phyloP scores from a whole-genome alignment of 176 grass and related monocot genomes.

The Pharus latifolius region DNA sequence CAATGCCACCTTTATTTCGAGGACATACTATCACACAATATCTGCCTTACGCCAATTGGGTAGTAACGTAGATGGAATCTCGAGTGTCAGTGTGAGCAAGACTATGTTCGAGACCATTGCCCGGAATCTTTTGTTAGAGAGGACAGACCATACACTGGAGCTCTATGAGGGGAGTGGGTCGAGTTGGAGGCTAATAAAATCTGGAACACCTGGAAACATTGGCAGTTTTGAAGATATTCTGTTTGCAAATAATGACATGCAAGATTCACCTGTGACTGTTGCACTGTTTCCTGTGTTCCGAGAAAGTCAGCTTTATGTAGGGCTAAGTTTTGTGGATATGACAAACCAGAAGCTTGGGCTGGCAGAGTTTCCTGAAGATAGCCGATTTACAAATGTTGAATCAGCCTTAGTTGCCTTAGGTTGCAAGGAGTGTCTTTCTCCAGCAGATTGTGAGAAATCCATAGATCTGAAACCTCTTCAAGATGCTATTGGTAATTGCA shows the following conservation, averaged over 20 bases:
- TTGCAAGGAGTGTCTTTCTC: slow-evolving; percentile 91
- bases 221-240: slow-evolving; percentile 95
- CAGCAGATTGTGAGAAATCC: slow-evolving; percentile 65
- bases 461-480: slow-evolving; percentile 63
- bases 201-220: slow-evolving; percentile 89
- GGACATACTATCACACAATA: slow-evolving; percentile 85
- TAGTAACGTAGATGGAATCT: slow-evolving; percentile 52
- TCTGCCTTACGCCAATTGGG: slow-evolving; percentile 78
- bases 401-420: slow-evolving; percentile 79
- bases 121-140: slow-evolving; percentile 82
- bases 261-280: slow-evolving; percentile 81
- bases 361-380: slow-evolving; percentile 88
- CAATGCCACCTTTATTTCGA: slow-evolving; percentile 88
- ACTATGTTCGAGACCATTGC: slow-evolving; percentile 93
- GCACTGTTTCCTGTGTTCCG: slow-evolving; percentile 58
- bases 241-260: slow-evolving; percentile 98
- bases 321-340: slow-evolving; percentile 86
- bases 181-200: slow-evolving; percentile 82
- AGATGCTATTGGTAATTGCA: slow-evolving; percentile 62
- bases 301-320: slow-evolving; percentile 66
- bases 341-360: slow-evolving; percentile 77
- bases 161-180: slow-evolving; percentile 92
- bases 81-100: slow-evolving; percentile 81
- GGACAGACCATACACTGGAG: slow-evolving; percentile 76
- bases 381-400: slow-evolving; percentile 87